These are phyloP conservation scores for Yamadazyma endophytica DNA, from an alignment of 805 yeast genomes.

Conservation along the genomic window DNA sequence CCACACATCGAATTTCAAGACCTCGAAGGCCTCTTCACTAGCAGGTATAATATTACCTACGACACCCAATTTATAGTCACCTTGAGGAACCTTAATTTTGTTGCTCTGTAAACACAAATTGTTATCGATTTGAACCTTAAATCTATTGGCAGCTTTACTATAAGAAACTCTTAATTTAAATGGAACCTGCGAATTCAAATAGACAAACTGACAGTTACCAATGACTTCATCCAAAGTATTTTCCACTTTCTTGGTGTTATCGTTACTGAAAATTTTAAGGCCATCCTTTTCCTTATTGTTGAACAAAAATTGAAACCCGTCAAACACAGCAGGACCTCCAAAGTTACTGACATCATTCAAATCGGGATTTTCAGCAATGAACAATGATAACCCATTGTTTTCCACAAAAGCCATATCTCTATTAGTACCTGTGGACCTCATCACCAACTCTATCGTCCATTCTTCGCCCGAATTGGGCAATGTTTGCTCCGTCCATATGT, in stretches of 20 bases:
- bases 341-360: slow-evolving; percentile 21
- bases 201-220: slow-evolving; percentile 55
- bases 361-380: slow-evolving; percentile 24
- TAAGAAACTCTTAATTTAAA: slow-evolving; percentile 63
- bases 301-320: slow-evolving; percentile 61
- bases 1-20: slow-evolving; percentile 56
- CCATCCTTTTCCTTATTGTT: slow-evolving; percentile 50
- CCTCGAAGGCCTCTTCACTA: slow-evolving; percentile 57
- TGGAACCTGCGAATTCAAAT: slow-evolving; percentile 69
- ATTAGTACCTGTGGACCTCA: slow-evolving; percentile 53
- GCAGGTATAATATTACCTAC: slow-evolving; percentile 35
- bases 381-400: slow-evolving; percentile 56
- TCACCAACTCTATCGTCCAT: slow-evolving; percentile 59
- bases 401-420: slow-evolving; percentile 22
- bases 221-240: slow-evolving; percentile 32
- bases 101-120: slow-evolving; percentile 66
- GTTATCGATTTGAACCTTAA: slow-evolving; percentile 71
- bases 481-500: slow-evolving; percentile 17
- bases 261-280: slow-evolving; percentile 56
- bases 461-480: slow-evolving; percentile 20
- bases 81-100: slow-evolving; percentile 42
- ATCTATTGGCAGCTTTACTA: slow-evolving; percentile 37
- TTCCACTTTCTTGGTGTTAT: slow-evolving; percentile 42
- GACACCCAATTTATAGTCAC: slow-evolving; percentile 48
- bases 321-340: slow-evolving; percentile 53